phyloP scores from a whole-genome alignment of 257 asterid species.

The Cordia subcordata region DNA sequence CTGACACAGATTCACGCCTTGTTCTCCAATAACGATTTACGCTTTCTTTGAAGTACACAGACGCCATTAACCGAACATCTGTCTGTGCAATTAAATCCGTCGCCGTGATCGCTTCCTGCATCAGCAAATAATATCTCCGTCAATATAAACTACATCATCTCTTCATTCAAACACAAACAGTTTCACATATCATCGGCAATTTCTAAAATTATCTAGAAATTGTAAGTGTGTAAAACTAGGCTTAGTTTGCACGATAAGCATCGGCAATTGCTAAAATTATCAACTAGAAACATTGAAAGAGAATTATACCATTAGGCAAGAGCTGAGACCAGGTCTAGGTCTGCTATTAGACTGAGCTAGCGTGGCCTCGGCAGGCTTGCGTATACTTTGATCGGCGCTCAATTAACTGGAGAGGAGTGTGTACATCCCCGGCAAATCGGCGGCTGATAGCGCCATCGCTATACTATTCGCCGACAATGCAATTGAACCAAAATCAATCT shows the following conservation, averaged over 20 bases:
- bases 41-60: slow-evolving; percentile 82
- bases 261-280: no score
- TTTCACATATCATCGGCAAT: background rate
- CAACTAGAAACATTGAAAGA: background rate
- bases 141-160: background rate
- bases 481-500: no score
- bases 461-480: background rate
- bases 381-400: slow-evolving; percentile 63
- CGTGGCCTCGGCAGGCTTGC: slow-evolving; percentile 85
- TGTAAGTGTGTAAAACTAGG: no score
- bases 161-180: background rate
- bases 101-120: slow-evolving; percentile 79
- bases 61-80: slow-evolving; percentile 84
- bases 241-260: no score
- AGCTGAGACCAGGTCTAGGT: slow-evolving; percentile 92
- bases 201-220: no score
- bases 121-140: background rate
- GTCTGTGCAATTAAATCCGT: slow-evolving; percentile 61
- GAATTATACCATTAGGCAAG: slow-evolving; percentile 74
- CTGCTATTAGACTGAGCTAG: slow-evolving; percentile 73
- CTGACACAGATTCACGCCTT: slow-evolving; percentile 76
- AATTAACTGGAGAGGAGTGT: slow-evolving; percentile 65
- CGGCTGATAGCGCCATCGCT: slow-evolving; percentile 67
- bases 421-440: slow-evolving; percentile 84
- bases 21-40: slow-evolving; percentile 83